Percentiles rank a stretch among this genome's conserved stretches.
Conservation (phyloP, 176 grass and related monocot species). For the Poa pratensis region DNA sequence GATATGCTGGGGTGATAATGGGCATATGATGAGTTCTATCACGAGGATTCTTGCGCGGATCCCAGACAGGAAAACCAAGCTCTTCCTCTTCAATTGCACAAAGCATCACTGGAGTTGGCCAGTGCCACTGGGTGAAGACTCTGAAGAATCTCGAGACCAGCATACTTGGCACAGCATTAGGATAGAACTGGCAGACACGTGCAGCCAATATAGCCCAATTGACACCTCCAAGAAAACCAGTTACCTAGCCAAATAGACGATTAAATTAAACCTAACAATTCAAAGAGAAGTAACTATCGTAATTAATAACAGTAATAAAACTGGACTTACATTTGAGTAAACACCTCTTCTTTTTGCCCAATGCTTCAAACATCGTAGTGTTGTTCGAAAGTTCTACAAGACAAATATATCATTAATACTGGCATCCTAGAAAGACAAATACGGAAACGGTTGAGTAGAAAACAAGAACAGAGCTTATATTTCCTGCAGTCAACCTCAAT, state of each 20-base stretch:
- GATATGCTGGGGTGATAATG: constrained; percentile 97
- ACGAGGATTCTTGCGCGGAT: constrained; percentile 87
- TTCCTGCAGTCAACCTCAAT: constrained; percentile 59
- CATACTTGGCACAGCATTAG: constrained; percentile 96
- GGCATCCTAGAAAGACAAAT: constrained; percentile 12
- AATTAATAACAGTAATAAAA: not conserved
- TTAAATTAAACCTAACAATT: constrained; percentile 17
- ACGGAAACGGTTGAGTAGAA: not conserved
- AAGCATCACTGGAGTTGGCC: constrained; percentile 97
- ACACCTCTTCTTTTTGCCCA: constrained; percentile 94
- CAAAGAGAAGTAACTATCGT: not conserved
- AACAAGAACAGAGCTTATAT: constrained; percentile 16
- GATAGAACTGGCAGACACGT: constrained; percentile 90
- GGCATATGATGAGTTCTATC: constrained; percentile 93
- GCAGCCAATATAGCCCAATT: constrained; percentile 94
- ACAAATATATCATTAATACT: constrained; percentile 24
- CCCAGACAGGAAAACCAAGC: constrained; percentile 90
- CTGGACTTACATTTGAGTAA: constrained; percentile 85
- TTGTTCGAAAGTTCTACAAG: constrained; percentile 80
- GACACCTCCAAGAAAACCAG: constrained; percentile 96
- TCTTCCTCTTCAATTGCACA: constrained; percentile 91
- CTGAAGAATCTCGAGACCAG: constrained; percentile 89
- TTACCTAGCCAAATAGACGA: constrained; percentile 57
- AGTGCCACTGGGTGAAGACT: constrained; percentile 89
- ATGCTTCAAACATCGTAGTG: constrained; percentile 86